Evolutionary conservation across 768 basidiomycete species (phyloP).

Genomic region (Sistotremastrum niveocremeum): DNA sequence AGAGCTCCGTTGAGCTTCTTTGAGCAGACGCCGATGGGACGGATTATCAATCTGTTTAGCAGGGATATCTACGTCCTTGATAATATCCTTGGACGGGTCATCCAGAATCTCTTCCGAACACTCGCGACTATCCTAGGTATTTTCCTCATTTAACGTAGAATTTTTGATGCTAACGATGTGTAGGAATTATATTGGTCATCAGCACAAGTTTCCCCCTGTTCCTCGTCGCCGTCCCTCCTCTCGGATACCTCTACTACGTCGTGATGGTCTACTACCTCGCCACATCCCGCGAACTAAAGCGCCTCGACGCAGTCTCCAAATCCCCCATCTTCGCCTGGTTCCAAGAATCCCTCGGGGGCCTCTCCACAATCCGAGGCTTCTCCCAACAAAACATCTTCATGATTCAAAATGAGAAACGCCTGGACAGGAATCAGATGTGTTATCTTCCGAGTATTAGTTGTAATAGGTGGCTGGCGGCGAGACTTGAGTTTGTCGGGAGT

Average conservation of each 20-base stretch:
- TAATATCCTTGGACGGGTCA: constrained; percentile 65
- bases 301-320: constrained; percentile 76
- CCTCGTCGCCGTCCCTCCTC: constrained; percentile 57
- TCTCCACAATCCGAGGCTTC: constrained; percentile 78
- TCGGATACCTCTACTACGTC: constrained; percentile 64
- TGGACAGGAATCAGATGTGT: constrained; percentile 80
- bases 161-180: neutral
- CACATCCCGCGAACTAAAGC: constrained; percentile 78
- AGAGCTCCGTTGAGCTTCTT: constrained; percentile 80
- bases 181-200: constrained; percentile 43
- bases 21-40: constrained; percentile 75
- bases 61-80: constrained; percentile 82
- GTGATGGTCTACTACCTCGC: constrained; percentile 87
- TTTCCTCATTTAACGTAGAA: constrained; percentile 15
- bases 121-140: constrained; percentile 44
- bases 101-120: constrained; percentile 60
- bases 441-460: constrained; percentile 55
- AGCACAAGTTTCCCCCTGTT: constrained; percentile 73
- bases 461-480: constrained; percentile 75
- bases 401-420: constrained; percentile 51
- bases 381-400: constrained; percentile 55
- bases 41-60: constrained; percentile 87
- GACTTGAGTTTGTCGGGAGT: constrained; percentile 75
- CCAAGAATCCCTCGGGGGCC: constrained; percentile 59
- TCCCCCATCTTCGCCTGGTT: constrained; percentile 90